These are phyloP conservation scores for Cenchrus fungigraminus DNA, from an alignment of 176 grass and related monocot genomes.

Conservation along the genomic window DNA sequence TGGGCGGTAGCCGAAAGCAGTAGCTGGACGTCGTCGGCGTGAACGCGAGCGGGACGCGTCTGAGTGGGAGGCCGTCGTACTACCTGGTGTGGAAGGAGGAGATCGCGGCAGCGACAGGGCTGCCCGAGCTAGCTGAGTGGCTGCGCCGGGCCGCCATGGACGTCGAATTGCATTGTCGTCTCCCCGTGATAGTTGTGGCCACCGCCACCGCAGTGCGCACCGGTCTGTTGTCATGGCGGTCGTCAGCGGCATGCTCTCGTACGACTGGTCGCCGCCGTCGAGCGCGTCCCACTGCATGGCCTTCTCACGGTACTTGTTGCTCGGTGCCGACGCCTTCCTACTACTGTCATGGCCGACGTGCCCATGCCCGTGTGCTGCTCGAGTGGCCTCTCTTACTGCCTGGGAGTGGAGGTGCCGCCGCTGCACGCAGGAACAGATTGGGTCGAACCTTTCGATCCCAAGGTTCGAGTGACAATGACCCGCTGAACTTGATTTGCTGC, in stretches of 20 bases:
- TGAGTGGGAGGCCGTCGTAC: background rate
- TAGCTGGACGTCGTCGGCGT: background rate
- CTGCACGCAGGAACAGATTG: too few species aligned
- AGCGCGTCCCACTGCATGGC: conserved; percentile 50
- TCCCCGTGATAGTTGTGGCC: background rate
- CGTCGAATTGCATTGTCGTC: conserved; percentile 36
- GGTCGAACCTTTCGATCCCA: too few species aligned
- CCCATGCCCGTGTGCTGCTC: background rate
- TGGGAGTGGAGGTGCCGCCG: background rate
- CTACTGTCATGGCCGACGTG: background rate
- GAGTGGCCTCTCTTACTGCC: conserved; percentile 3
- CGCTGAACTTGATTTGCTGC: too few species aligned
- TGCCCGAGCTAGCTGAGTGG: conserved; percentile 61
- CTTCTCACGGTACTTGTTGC: conserved; percentile 50
- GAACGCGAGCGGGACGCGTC: conserved; percentile 43
- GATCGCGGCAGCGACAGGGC: conserved; percentile 54
- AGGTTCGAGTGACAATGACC: too few species aligned
- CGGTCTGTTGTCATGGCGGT: conserved; percentile 47
- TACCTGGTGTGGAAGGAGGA: conserved; percentile 64
- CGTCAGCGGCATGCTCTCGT: conserved; percentile 50
- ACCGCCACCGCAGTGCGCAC: background rate
- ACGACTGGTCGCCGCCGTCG: conserved; percentile 35
- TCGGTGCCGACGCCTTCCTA: background rate
- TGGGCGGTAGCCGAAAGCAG: too few species aligned
- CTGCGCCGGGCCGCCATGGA: conserved; percentile 53